Conservation (phyloP, 1,284 basidiomycete species). For the Cryptococcus maquisensis region DNA sequence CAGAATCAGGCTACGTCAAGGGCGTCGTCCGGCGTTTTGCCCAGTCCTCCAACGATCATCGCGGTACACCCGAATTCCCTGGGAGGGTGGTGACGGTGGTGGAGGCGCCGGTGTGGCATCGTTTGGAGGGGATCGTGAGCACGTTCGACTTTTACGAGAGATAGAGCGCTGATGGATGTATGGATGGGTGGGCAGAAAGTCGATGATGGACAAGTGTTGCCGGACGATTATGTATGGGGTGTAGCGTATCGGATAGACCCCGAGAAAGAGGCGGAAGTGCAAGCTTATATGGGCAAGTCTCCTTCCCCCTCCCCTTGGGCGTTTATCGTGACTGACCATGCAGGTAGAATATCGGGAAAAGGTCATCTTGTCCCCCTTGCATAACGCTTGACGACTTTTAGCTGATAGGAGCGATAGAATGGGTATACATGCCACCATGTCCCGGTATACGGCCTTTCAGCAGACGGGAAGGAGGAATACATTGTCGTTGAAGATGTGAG, state of each 20-base stretch:
- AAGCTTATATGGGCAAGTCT: constrained; percentile 38
- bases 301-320: not conserved
- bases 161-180: not conserved
- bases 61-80: constrained; percentile 39
- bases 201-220: constrained; percentile 3
- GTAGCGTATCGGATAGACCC: constrained; percentile 41
- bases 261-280: constrained; percentile 33
- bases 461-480: constrained; percentile 17
- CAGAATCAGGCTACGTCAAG: constrained; percentile 41
- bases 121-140: constrained; percentile 28
- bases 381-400: too few relatives aligned
- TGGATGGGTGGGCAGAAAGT: constrained; percentile 3
- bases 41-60: constrained; percentile 46
- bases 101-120: constrained; percentile 38
- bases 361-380: constrained; percentile 8
- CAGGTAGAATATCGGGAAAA: constrained; percentile 36
- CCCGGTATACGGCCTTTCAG: constrained; percentile 22
- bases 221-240: constrained; percentile 43
- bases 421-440: constrained; percentile 40
- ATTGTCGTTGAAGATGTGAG: constrained; percentile 25
- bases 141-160: not conserved
- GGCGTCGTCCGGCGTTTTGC: constrained; percentile 43
- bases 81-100: constrained; percentile 47
- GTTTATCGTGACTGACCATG: constrained; percentile 4
- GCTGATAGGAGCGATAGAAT: constrained; percentile 23